These are phyloP conservation scores for Arctostaphylos glauca DNA, from an alignment of 148 eudicot genomes.

Conservation along the genomic window DNA sequence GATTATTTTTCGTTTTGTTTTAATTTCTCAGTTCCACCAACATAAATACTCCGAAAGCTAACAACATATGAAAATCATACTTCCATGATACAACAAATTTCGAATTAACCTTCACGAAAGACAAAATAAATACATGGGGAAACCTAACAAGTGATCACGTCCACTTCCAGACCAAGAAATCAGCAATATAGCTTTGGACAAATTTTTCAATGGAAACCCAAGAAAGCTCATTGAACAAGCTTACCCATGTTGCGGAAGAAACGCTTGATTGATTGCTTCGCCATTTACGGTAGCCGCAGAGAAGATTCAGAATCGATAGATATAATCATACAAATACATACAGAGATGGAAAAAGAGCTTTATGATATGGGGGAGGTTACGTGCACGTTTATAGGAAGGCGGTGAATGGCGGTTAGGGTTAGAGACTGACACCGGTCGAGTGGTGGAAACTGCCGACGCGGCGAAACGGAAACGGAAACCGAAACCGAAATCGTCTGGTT, in stretches of 20 bases:
- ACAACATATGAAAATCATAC: not conserved
- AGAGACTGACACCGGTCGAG: not conserved
- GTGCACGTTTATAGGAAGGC: not conserved
- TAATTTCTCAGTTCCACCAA: not conserved
- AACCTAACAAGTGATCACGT: not conserved
- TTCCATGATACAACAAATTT: not conserved
- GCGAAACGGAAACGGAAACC: no score
- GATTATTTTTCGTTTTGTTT: not conserved
- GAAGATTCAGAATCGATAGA: not conserved
- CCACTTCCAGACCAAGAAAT: not conserved
- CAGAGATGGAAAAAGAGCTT: not conserved
- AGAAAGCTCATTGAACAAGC: not conserved
- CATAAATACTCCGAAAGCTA: not conserved
- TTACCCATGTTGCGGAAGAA: constrained; percentile 35
- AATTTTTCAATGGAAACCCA: not conserved
- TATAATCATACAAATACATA: not conserved
- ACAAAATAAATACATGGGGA: not conserved
- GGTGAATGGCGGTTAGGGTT: no score
- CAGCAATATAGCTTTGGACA: not conserved
- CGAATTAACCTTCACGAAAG: not conserved
- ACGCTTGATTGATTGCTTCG: constrained; percentile 20
- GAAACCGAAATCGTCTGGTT: not conserved
- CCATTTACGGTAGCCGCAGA: constrained; percentile 22
- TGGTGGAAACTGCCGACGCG: not conserved
- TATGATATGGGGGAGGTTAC: not conserved